Percentiles rank a stretch among this genome's conserved stretches.
phyloP scores from a whole-genome alignment of 441 rosid species.

The Euphorbia schlechtendalii region DNA sequence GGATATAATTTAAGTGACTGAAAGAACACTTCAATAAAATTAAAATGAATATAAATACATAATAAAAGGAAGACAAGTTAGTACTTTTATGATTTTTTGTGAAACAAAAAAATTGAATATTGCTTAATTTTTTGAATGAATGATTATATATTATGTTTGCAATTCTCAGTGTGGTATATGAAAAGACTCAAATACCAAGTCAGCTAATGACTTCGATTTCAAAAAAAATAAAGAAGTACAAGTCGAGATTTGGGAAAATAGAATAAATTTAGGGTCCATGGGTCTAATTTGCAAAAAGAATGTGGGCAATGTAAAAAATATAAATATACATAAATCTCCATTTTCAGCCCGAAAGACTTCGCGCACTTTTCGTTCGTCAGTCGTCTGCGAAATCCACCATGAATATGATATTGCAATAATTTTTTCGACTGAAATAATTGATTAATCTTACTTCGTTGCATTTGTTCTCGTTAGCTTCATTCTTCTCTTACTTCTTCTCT shows the following conservation, averaged over 20 bases:
- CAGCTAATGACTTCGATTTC: too few species aligned
- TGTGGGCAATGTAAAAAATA: neutral
- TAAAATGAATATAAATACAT: too few species aligned
- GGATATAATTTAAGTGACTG: too few species aligned
- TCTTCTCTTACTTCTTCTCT: constrained; percentile 10
- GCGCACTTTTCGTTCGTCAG: constrained; percentile 32
- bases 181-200: too few species aligned
- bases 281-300: neutral
- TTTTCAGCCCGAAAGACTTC: constrained; percentile 27
- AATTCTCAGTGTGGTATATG: too few species aligned
- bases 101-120: too few species aligned
- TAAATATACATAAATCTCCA: neutral
- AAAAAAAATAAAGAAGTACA: neutral
- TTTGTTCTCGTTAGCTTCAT: neutral
- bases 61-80: too few species aligned
- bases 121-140: too few species aligned
- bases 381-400: constrained; percentile 1
- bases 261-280: neutral
- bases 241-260: neutral
- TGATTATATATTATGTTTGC: too few species aligned
- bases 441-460: neutral
- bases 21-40: too few species aligned
- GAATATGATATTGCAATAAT: neutral
- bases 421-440: neutral
- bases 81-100: too few species aligned